Evolutionary conservation across 768 basidiomycete genomes (phyloP), one percentile per base, ranked within the genome.

Genomic region (Rhodotorula babjevae): DNA sequence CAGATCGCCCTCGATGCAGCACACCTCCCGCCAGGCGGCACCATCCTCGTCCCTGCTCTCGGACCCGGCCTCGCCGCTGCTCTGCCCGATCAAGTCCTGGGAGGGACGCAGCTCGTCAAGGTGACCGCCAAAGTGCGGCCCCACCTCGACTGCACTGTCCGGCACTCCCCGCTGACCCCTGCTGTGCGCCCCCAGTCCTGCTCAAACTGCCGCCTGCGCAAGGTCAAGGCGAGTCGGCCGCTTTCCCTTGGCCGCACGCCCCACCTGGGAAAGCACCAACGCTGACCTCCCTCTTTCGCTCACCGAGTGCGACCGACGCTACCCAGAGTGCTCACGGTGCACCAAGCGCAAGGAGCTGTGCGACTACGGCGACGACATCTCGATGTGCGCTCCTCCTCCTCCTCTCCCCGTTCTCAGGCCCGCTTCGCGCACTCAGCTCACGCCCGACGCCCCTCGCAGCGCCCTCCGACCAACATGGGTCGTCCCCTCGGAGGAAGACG

Each of bases 301-400:
- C 9, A 12, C 31, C 23, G 23, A 73, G 72, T 73, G 72, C 65
- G 72, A 73, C 46, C 67, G 72, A 0, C 29, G 64, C 15, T 73
- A 67, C 29, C 72, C 72, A 0, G 55, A 69, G 16, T 73, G 72
- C 42, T 19, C 72, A 18, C 53, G 72, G 15, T 73, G 72, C 36
- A 23, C 47, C 44, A 73, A 73, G 52, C 63, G 72, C 2, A 73
- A 63, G 31, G 72, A 73, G 50, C 3, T 2, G 18, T 73, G 72
- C 36, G 72, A 69, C n/a, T 73, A 69, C 40, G 68, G 71, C 23
- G 63, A 69, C n/a, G 72, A 73, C 15, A 56, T 73, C 4, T 65
- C 68, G 0, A 57, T 73, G 72, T 73, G 29, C 42, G 72, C 23
- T 58, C 1, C 36, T 4, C 19, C 27, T 9, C 23, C 2, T 23